These are phyloP conservation scores for Thamnidium elegans DNA, from an alignment of 192 early-diverging fungal species.

Conservation along the genomic window DNA sequence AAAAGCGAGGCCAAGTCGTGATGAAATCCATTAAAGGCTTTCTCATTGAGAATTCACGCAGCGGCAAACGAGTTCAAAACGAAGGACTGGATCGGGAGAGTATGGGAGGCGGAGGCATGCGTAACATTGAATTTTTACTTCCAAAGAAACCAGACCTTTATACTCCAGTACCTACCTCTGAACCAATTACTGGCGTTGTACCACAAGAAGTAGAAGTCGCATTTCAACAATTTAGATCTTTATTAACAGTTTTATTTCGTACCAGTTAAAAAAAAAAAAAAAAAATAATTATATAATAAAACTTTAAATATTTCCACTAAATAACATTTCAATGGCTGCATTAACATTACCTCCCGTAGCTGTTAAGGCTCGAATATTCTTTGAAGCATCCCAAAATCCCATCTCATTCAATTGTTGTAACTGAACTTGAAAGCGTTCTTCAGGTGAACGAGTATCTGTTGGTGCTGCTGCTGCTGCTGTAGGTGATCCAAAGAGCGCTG, in stretches of 20 bases:
- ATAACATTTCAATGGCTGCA: constrained; percentile 88
- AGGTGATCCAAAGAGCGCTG: constrained; percentile 12
- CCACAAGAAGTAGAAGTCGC: constrained; percentile 28
- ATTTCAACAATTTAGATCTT: constrained; percentile 45
- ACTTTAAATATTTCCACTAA: constrained; percentile 42
- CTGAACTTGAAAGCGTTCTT: constrained; percentile 69
- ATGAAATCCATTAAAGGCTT: constrained; percentile 54
- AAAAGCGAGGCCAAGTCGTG: constrained; percentile 44
- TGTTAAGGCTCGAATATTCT: constrained; percentile 87
- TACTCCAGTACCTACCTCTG: background rate
- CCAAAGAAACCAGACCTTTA: constrained; percentile 36
- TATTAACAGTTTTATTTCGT: constrained; percentile 46
- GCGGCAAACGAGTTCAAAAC: constrained; percentile 41
- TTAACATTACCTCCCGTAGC: constrained; percentile 86
- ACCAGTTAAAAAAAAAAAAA: constrained; percentile 35
- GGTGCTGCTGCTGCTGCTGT: constrained; percentile 24
- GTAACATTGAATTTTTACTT: constrained; percentile 50
- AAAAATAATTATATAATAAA: background rate
- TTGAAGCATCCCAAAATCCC: constrained; percentile 88
- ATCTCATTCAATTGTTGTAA: constrained; percentile 89
- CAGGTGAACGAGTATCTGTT: constrained; percentile 42
- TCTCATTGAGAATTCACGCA: constrained; percentile 53
- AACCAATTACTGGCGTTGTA: constrained; percentile 17
- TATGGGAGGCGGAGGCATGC: constrained; percentile 37
- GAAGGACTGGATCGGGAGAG: constrained; percentile 39